Evolutionary conservation across 805 yeast genomes (phyloP), one percentile per base, ranked within the genome.

Genomic region (Wickerhamiella domercqiae): DNA sequence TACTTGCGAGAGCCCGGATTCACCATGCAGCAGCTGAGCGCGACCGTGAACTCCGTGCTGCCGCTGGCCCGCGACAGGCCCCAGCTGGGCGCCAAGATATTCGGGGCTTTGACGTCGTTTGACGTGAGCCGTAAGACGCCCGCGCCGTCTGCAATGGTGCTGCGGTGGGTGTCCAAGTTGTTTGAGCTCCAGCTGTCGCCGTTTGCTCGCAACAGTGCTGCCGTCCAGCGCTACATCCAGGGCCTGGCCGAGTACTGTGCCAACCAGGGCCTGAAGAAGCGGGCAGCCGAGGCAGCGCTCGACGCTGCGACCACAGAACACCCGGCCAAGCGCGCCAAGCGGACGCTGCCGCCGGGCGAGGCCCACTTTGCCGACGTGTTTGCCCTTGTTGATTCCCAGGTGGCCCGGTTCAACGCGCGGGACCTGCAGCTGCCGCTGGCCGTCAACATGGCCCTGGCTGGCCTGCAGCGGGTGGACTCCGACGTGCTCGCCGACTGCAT

Each of bases 381-480:
- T 53, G 70, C 76, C 20, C 64, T 87, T 41, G 75, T 78, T 11
- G 73, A 70, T 29, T 73, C 76, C 50, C 75, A 75, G 35, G 60
- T 81, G 40, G 67, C 72, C 22, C 66, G 67, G 28, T 78, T 82
- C 51, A 87, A 87, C 53, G 70, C 82, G 39, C 65, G 81, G 2
- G 60, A 70, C 7, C 60, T 90, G 5, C 78, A 90, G 4, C 68
- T 68, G 17, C 71, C 73, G 36, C 63, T 78, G 1, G 67, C 84
- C 39, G 67, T 67, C 17, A 67, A 70, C 32, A 75, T 77, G 67
- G 81, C 77, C 13, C 61, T 71, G 39, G 68, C 71, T 1, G 83
- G 94, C 0, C 61, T 90, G 39, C 61, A 66, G 14, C 67, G 67
- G 31, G 70, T 71, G 0, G 68, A 70, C 35, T 59, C 66, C 0